These are phyloP conservation scores for Catenaria anguillulae DNA, from an alignment of 371 early-diverging fungal genomes.

Conservation along the genomic window DNA sequence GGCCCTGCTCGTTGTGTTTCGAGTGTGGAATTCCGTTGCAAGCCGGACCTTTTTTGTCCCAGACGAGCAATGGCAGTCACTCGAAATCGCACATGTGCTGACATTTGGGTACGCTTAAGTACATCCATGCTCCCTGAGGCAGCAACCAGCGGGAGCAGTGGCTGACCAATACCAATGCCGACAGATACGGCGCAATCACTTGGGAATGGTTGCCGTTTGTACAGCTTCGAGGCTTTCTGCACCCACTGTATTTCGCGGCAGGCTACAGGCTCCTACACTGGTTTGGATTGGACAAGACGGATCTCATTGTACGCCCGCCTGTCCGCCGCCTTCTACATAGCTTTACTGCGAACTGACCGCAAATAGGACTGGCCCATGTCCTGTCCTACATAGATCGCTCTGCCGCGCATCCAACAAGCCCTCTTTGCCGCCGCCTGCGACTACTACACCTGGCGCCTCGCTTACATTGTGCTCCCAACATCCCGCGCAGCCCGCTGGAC, in stretches of 20 bases:
- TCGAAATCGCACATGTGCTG: slow-evolving; percentile 66
- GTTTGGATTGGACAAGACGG: neutral
- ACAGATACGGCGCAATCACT: slow-evolving; percentile 60
- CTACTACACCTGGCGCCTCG: slow-evolving; percentile 51
- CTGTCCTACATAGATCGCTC: slow-evolving; percentile 31
- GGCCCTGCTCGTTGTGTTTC: slow-evolving; percentile 34
- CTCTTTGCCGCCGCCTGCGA: slow-evolving; percentile 56
- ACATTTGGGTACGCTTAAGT: slow-evolving; percentile 57
- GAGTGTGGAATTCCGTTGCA: slow-evolving; percentile 43
- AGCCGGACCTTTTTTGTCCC: slow-evolving; percentile 62
- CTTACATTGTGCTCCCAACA: slow-evolving; percentile 34
- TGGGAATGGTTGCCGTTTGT: slow-evolving; percentile 71
- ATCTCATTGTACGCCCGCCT: neutral
- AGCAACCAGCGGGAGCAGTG: too few species aligned
- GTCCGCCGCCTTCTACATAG: too few species aligned
- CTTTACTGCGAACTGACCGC: too few species aligned
- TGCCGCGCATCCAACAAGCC: slow-evolving; percentile 58
- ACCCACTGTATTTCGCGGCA: slow-evolving; percentile 59
- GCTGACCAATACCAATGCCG: slow-evolving; percentile 2
- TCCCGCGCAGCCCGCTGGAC: slow-evolving; percentile 38
- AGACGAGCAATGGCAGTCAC: slow-evolving; percentile 82
- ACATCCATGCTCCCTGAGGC: too few species aligned
- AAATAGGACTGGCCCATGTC: neutral
- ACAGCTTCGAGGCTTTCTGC: slow-evolving; percentile 50
- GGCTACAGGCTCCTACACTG: slow-evolving; percentile 39